phyloP scores from a whole-genome alignment of 2,329 filamentous ascomycete genomes.

The Ophiosphaerella narmari region DNA sequence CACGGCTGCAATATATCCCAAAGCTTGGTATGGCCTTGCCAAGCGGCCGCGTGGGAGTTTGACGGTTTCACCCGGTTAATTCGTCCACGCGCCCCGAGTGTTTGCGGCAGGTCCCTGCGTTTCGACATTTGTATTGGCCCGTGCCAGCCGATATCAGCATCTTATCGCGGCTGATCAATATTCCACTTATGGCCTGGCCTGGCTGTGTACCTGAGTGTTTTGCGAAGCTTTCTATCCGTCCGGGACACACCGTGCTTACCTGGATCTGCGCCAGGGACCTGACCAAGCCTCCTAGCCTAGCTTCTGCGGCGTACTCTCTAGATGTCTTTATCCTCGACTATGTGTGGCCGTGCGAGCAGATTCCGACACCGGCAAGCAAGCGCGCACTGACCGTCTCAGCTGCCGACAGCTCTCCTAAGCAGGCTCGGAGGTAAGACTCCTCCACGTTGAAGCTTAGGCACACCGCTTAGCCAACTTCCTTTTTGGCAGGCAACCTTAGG shows the following conservation, averaged over 20 bases:
- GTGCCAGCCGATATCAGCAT: background rate
- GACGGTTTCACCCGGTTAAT: too few relatives aligned
- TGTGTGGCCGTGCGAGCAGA: background rate
- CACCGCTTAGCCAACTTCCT: slow-evolving; percentile 17
- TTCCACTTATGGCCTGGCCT: background rate
- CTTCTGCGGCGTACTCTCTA: too few relatives aligned
- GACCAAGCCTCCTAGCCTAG: too few relatives aligned
- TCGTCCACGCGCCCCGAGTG: slow-evolving; percentile 1
- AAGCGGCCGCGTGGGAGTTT: slow-evolving; percentile 1
- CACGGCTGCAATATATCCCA: slow-evolving; percentile 3
- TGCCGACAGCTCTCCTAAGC: background rate
- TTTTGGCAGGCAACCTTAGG: slow-evolving; percentile 11
- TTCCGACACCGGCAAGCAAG: too few relatives aligned
- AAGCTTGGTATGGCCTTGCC: slow-evolving; percentile 5
- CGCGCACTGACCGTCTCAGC: background rate
- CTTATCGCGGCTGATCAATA: slow-evolving; percentile 3
- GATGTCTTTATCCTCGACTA: too few relatives aligned
- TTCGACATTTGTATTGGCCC: background rate
- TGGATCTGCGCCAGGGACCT: background rate
- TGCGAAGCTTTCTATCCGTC: background rate
- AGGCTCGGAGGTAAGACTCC: background rate
- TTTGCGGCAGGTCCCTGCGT: slow-evolving; percentile 13
- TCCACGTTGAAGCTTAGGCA: background rate
- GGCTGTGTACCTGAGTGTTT: too few relatives aligned
- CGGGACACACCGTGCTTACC: background rate